phyloP scores from a whole-genome alignment of 768 basidiomycete species.

The Psilocybe subaeruginosa region DNA sequence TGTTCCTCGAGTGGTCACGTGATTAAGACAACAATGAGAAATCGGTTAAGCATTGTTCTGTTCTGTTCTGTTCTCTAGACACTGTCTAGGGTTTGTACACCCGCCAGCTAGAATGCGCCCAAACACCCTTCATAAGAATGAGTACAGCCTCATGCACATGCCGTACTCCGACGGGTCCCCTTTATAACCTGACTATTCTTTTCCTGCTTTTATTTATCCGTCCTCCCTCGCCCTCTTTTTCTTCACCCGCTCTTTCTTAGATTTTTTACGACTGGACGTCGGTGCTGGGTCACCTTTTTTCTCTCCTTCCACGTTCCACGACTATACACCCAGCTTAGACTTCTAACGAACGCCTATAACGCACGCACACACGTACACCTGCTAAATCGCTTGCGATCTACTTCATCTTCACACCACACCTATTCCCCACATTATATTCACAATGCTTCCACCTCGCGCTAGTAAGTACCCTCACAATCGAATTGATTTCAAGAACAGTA shows the following conservation, averaged over 20 bases:
- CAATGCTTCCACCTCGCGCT: conserved; percentile 36
- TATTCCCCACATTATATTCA: conserved; percentile 9
- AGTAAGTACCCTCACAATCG: conserved; percentile 22
- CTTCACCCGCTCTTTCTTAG: conserved; percentile 16
- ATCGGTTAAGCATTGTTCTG: conserved; percentile 15
- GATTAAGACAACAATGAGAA: conserved; percentile 9
- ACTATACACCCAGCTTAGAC: background rate
- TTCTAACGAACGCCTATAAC: conserved; percentile 6
- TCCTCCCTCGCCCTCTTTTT: conserved; percentile 14
- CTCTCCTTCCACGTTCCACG: conserved; percentile 1
- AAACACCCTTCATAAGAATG: conserved; percentile 14
- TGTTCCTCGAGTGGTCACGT: conserved; percentile 25
- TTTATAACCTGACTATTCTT: conserved; percentile 14
- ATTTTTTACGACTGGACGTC: conserved; percentile 21
- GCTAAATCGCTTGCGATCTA: background rate
- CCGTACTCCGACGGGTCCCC: background rate
- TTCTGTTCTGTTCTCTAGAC: background rate
- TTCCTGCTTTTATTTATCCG: conserved; percentile 6
- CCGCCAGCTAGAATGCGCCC: conserved; percentile 12
- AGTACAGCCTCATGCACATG: conserved; percentile 5
- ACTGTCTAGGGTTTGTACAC: conserved; percentile 21
- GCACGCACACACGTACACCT: background rate
- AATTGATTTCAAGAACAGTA: background rate
- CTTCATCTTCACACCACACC: background rate
- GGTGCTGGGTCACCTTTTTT: conserved; percentile 37